A percentile compares a stretch with the other conserved stretches of the same genome.
phyloP scores from a whole-genome alignment of 352 stramenopile genomes.

The Globisporangium sylvaticum region DNA sequence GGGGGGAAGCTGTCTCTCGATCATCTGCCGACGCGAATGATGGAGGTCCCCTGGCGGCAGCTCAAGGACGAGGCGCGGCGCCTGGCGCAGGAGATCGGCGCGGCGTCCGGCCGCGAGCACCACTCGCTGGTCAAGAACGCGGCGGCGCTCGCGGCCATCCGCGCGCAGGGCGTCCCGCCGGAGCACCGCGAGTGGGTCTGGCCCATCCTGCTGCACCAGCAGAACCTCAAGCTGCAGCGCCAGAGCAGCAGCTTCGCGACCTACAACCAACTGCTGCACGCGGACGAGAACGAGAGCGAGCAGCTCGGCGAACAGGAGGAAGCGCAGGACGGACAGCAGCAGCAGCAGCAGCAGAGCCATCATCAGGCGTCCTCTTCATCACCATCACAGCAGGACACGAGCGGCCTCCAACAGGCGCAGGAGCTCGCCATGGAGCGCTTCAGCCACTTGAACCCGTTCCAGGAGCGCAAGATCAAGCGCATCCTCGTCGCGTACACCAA shows the following conservation, averaged over 20 bases:
- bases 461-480: constrained; percentile 81
- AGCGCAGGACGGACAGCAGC: constrained; percentile 8
- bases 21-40: constrained; percentile 21
- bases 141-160: constrained; percentile 46
- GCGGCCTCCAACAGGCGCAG: constrained; percentile 58
- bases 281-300: constrained; percentile 21
- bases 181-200: constrained; percentile 80
- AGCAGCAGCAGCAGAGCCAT: constrained; percentile 26
- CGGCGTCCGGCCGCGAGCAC: constrained; percentile 52
- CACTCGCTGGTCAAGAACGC: constrained; percentile 51
- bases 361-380: constrained; percentile 22
- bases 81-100: constrained; percentile 53
- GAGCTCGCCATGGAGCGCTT: constrained; percentile 79
- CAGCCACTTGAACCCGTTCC: constrained; percentile 72
- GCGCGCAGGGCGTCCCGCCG: constrained; percentile 47
- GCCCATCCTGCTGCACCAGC: constrained; percentile 65
- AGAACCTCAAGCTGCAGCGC: constrained; percentile 60
- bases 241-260: constrained; percentile 38
- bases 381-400: constrained; percentile 18
- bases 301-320: constrained; percentile 20
- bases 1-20: constrained; percentile 8
- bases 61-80: constrained; percentile 53
- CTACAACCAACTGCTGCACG: constrained; percentile 53
- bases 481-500: constrained; percentile 76
- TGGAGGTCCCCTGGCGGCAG: constrained; percentile 55